phyloP scores from a whole-genome alignment of 1,284 basidiomycete species.

The Microbotryum violaceum region DNA sequence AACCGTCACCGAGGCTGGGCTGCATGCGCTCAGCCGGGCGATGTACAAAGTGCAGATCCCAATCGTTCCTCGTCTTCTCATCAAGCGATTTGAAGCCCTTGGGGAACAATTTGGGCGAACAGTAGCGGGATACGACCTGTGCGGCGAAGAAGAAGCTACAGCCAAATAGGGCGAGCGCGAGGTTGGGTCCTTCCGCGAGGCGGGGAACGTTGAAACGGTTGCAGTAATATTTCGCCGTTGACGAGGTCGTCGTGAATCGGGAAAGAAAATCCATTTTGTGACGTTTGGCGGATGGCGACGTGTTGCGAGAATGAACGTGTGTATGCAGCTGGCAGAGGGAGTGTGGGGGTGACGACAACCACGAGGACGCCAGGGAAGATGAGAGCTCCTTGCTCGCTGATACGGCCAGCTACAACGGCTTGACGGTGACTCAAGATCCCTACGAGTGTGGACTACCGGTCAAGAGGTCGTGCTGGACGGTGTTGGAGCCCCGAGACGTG shows the following conservation, averaged over 20 bases:
- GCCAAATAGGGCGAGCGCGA: conserved; percentile 1
- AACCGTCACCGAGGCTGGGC: not conserved
- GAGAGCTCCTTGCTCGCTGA: too few relatives aligned
- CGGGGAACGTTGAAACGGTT: not conserved
- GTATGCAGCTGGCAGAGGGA: too few relatives aligned
- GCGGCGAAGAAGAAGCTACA: conserved; percentile 3
- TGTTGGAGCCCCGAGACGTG: too few relatives aligned
- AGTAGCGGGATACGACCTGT: not conserved
- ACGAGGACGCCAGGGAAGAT: too few relatives aligned
- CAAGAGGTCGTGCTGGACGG: too few relatives aligned
- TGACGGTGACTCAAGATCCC: too few relatives aligned
- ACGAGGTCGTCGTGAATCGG: not conserved
- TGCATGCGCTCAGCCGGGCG: too few relatives aligned
- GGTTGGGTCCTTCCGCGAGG: not conserved
- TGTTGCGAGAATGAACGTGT: too few relatives aligned
- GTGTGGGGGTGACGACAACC: too few relatives aligned
- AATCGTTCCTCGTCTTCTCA: not conserved
- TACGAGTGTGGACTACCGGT: too few relatives aligned
- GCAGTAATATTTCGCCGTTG: not conserved
- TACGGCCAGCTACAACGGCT: too few relatives aligned
- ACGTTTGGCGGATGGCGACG: too few relatives aligned
- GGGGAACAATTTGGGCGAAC: conserved; percentile 4
- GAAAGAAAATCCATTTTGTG: not conserved
- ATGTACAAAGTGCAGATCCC: conserved; percentile 8
- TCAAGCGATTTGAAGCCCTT: not conserved